Base-by-base conservation (phyloP, 345 rosid species). In the Excoecaria agallocha region DNA sequence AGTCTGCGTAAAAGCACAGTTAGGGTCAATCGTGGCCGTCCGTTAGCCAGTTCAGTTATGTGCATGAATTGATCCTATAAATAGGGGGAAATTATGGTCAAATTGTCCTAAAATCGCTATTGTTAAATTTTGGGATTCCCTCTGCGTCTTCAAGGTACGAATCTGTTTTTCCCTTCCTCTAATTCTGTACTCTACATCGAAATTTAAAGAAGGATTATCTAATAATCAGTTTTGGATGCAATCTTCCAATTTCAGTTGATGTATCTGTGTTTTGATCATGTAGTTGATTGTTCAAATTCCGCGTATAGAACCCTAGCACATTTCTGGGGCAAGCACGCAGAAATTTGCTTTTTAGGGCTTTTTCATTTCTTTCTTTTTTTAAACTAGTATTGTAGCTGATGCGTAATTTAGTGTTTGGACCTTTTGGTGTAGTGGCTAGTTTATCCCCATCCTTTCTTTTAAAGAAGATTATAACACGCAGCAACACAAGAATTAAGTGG, bases 21-120 rank as follows among this genome's bases (percentile, higher is more conserved):
- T 2, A 3, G 43, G 54, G 48, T n/a, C n/a, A 52, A 74, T 74
- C 70, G 12, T 54, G 17, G 41, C 70, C 76, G 70, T 74, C 61
- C 62, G 52, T 39, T 25, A 4, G 8, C 10, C 15, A 6, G 15
- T 8, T 64, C 16, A 41, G 35, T 57, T 22, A 57, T 3, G 35
- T 37, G 46, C 75, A 49, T 20, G 50, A 15, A 2, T 24, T 45
- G 20, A 57, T 10, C 20, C 75, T 71, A 71, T 71, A 71, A 71
- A 59, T 71, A 25, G 3, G 1, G 16, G 46, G 5, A 19, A 60
- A 15, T 5, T 24, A 0, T 5, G 8, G 4, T 48, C 56, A 49
- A 67, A 11, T 4, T 12, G 13, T 0, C 12, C 12, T 38, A 20
- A 16, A 11, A 13, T 15, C n/a, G 41, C 3, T 12, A 16, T 48